Conservation (phyloP, 208 protist genomes). For the Acanthamoeba quina region DNA sequence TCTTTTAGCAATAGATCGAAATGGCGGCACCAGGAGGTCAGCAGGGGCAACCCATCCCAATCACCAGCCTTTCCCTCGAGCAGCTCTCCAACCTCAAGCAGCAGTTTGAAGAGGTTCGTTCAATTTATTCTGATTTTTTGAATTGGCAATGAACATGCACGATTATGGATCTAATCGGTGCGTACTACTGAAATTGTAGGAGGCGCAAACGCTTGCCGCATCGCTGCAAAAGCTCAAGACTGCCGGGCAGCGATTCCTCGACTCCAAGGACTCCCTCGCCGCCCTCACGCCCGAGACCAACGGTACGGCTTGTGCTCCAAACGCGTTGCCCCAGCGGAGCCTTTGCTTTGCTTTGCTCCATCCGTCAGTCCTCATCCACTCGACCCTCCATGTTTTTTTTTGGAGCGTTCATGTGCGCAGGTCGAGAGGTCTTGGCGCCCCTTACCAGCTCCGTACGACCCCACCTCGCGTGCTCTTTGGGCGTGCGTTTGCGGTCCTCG, state of each 20-base stretch:
- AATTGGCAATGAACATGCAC: too few species aligned
- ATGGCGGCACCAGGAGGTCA: background rate
- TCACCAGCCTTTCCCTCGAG: conserved; percentile 62
- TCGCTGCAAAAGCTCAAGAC: conserved; percentile 70
- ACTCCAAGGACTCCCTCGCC: conserved; percentile 30
- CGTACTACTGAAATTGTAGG: background rate
- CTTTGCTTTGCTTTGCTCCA: background rate
- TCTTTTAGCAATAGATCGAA: background rate
- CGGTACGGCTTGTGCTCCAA: background rate
- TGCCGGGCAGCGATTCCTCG: conserved; percentile 15
- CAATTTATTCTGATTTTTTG: too few species aligned
- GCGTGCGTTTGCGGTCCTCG: background rate
- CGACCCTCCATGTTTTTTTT: background rate
- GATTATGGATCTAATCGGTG: background rate
- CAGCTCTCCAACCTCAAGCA: conserved; percentile 66
- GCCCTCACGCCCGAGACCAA: conserved; percentile 7
- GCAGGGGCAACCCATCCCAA: conserved; percentile 48
- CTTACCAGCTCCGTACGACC: conserved; percentile 53
- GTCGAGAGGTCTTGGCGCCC: conserved; percentile 32
- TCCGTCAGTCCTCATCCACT: background rate
- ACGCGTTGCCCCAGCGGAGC: too few species aligned
- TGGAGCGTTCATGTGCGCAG: background rate
- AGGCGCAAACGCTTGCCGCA: conserved; percentile 37
- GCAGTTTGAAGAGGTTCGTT: conserved; percentile 53
- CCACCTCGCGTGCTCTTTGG: background rate